Conservation (phyloP, 2,329 filamentous ascomycete genomes). For the Cadophora luteo-olivacea region DNA sequence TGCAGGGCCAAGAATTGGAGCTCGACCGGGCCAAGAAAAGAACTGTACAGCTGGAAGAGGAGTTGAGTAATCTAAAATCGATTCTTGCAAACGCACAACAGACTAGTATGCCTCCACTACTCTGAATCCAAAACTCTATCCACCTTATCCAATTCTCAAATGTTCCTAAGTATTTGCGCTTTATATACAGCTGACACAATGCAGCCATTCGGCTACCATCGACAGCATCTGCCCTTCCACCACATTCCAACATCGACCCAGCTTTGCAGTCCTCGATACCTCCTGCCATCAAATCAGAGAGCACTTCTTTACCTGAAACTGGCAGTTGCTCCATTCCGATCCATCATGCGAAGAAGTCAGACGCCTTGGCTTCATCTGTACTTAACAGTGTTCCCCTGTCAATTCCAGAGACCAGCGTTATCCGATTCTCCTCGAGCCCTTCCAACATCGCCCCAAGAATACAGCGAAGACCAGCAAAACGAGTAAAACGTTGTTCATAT, state of each 20-base stretch:
- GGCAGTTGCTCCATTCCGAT: not conserved
- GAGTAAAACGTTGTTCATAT: not conserved
- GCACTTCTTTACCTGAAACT: not conserved
- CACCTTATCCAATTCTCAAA: not conserved
- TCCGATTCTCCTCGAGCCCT: not conserved
- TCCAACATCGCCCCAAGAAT: not conserved
- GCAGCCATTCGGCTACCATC: not conserved
- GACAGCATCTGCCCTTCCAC: not conserved
- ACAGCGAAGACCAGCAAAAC: not conserved
- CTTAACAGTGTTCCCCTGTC: not conserved
- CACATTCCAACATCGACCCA: not conserved
- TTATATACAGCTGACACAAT: not conserved
- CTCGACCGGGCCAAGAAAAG: not conserved
- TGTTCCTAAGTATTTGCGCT: not conserved
- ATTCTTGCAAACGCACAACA: not conserved
- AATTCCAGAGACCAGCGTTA: not conserved
- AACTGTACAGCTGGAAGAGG: constrained; percentile 4
- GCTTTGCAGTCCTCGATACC: not conserved
- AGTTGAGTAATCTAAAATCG: not conserved
- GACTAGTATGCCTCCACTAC: not conserved
- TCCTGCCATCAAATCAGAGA: not conserved
- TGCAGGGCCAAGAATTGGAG: not conserved
- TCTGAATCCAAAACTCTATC: not conserved
- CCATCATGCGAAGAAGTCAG: not conserved
- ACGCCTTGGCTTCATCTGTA: not conserved